Evolutionary conservation across 768 basidiomycete species (phyloP).

Genomic region (Vararia minispora): DNA sequence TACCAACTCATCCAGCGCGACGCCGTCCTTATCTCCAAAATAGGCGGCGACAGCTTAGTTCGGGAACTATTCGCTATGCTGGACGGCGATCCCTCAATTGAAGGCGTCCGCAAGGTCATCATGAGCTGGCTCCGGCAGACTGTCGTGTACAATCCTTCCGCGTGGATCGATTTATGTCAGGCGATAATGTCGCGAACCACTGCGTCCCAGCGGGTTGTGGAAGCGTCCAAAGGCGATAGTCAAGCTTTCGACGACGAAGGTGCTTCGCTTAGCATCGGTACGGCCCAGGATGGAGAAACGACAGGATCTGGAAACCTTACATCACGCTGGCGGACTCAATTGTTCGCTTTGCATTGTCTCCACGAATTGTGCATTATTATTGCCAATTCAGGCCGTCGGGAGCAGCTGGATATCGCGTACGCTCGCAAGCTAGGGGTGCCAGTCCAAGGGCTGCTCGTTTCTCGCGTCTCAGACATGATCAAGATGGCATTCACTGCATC

Average conservation of each 20-base stretch:
- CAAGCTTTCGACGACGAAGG: conserved; percentile 78
- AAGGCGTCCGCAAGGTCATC: conserved; percentile 91
- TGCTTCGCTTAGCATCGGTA: conserved; percentile 70
- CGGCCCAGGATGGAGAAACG: conserved; percentile 29
- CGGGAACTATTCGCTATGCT: conserved; percentile 92
- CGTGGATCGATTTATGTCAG: conserved; percentile 97
- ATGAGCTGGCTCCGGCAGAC: conserved; percentile 93
- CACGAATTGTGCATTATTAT: conserved; percentile 82
- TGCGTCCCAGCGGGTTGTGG: conserved; percentile 63
- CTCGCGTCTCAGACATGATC: conserved; percentile 86
- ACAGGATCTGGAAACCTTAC: conserved; percentile 35
- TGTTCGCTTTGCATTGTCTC: conserved; percentile 88
- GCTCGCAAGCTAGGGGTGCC: conserved; percentile 53
- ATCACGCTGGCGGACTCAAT: conserved; percentile 92
- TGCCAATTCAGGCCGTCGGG: conserved; percentile 55
- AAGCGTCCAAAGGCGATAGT: conserved; percentile 41
- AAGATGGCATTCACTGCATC: conserved; percentile 98
- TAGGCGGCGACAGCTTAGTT: conserved; percentile 90
- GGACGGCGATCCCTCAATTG: conserved; percentile 88
- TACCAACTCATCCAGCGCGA: conserved; percentile 97
- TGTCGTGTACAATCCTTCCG: conserved; percentile 83
- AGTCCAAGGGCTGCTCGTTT: conserved; percentile 57
- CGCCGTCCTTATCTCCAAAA: conserved; percentile 79
- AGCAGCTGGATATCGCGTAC: conserved; percentile 73
- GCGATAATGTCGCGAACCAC: conserved; percentile 94